phyloP scores from a whole-genome alignment of 139 green algal species.

The Chlorella ohadii region DNA sequence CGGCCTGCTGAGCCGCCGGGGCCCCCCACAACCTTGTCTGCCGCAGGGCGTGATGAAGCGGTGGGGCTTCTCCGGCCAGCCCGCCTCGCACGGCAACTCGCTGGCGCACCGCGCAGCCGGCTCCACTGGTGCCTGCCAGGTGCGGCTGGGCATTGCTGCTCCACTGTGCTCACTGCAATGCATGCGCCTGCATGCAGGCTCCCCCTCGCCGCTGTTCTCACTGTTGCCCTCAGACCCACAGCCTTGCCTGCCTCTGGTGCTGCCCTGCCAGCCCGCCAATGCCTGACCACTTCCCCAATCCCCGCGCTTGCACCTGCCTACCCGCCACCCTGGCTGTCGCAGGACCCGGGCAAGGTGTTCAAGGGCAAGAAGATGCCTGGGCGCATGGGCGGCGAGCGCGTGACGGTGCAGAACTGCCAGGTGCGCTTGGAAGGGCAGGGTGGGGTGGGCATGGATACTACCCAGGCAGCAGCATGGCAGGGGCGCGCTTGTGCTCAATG shows the following conservation, averaged over 20 bases:
- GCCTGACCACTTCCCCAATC: too few species aligned
- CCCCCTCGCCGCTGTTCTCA: too few species aligned
- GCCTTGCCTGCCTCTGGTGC: too few species aligned
- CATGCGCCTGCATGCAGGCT: too few species aligned
- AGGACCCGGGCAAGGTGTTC: conserved; percentile 91
- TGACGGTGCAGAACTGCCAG: conserved; percentile 79
- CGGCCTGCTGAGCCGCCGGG: too few species aligned
- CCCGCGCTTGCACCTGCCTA: neutral
- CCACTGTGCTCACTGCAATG: too few species aligned
- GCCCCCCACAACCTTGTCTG: too few species aligned
- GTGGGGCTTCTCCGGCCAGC: conserved; percentile 88
- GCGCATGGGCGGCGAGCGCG: conserved; percentile 85
- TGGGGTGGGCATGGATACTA: neutral
- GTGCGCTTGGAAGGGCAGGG: neutral
- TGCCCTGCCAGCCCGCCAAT: too few species aligned
- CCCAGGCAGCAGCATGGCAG: too few species aligned
- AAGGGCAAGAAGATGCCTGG: conserved; percentile 99
- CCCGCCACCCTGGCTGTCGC: neutral
- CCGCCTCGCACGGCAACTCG: conserved; percentile 91
- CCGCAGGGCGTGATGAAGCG: conserved; percentile 92
- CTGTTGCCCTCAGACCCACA: too few species aligned
- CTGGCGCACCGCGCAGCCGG: conserved; percentile 78
- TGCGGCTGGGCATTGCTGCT: too few species aligned
- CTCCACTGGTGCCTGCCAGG: conserved; percentile 70
- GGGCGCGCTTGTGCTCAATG: too few species aligned